phyloP scores from a whole-genome alignment of 1,284 basidiomycete genomes.

The Trametes sp. region DNA sequence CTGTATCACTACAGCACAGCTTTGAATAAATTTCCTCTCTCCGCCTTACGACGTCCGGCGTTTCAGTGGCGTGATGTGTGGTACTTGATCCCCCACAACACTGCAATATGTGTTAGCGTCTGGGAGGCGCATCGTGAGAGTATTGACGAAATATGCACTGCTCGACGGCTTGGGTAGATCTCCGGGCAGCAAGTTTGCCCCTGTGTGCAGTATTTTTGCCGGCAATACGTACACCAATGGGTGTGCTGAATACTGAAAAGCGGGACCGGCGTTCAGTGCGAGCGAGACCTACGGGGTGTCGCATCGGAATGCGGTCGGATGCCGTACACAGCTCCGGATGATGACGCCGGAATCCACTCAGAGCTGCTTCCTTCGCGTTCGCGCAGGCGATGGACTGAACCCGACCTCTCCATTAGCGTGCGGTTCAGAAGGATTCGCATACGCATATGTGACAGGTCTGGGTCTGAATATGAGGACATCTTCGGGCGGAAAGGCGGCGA shows the following conservation, averaged over 20 bases:
- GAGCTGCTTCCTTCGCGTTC: background rate
- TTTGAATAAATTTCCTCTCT: background rate
- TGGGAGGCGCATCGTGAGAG: background rate
- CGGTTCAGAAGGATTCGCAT: background rate
- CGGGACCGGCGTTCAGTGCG: background rate
- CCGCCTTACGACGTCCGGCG: background rate
- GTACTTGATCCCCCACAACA: background rate
- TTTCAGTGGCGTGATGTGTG: background rate
- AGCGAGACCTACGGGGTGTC: too few relatives aligned
- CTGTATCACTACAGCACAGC: constrained; percentile 7
- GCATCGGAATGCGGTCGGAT: background rate
- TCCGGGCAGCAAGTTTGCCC: background rate
- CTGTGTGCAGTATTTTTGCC: too few relatives aligned
- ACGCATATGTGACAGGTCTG: background rate
- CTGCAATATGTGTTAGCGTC: background rate
- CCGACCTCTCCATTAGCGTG: background rate
- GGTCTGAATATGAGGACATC: background rate
- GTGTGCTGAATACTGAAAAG: too few relatives aligned
- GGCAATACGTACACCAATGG: too few relatives aligned
- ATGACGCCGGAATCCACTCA: background rate
- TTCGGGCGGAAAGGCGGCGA: background rate
- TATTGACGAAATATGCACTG: background rate
- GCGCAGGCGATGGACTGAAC: background rate
- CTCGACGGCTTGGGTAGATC: background rate
- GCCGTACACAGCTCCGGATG: background rate